Evolutionary conservation across 768 basidiomycete genomes (phyloP), one percentile per base, ranked within the genome.

Genomic region (Antrodiella citrinella): DNA sequence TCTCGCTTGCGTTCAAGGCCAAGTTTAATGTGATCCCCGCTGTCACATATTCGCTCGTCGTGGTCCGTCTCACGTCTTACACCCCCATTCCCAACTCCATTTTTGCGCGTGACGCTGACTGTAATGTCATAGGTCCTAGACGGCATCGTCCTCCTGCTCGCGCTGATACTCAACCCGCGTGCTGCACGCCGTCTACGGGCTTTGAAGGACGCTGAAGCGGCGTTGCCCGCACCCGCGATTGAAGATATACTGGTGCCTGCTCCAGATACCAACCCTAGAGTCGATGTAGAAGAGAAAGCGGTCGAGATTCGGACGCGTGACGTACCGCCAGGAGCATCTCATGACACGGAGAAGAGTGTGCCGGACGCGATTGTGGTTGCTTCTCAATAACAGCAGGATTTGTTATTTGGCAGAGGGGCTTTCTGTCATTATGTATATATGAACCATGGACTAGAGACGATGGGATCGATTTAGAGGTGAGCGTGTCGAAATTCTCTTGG

Each of bases 1-100:
- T 87, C 4, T 84, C 83, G 22, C 72, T 90, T n/a, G 74, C 69
- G 26, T 87, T 88, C 68, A 79, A 81, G 55, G 62, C 65, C 4
- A 58, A 75, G 7, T 80, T 89, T 51, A 84, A 90, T 59, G 64
- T 75, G 9, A 66, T 85, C 19, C 85, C 84, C 1, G 76, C 74
- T 3, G 67, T 82, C 25, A 71, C 78, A 1, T 90, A 87, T 60
- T 67, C 75, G 12, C 63, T 80, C 12, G 84, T 90, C 20, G 82
- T 84, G 50, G 61, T 60, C 46, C 26, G 58, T 58, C 26, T 1
- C 9, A 23, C 19, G 38, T 15, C 9, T 22, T 19, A 19, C 15
- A n/a, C 21, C 21, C 41, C 18, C 21, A 5, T 19, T 18, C 7
- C 21, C 41, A 18, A 23, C 22, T 53, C 24, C 22, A 26, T 26